Evolutionary conservation across 768 basidiomycete species (phyloP).

Genomic region (Leccinum aurantiacum): DNA sequence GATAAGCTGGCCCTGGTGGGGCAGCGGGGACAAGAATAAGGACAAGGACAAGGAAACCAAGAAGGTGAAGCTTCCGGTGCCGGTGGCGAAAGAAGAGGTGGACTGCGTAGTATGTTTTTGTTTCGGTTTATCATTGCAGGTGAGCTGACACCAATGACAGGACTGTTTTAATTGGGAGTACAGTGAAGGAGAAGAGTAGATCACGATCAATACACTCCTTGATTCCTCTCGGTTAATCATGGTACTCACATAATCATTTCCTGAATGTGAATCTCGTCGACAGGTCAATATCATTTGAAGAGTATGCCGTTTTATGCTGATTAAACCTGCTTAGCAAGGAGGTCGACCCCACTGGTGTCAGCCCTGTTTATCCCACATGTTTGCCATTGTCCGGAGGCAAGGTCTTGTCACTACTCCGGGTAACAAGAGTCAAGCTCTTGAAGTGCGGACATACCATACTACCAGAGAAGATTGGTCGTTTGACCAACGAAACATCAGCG

Average conservation of each 20-base stretch:
- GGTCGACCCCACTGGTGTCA: not conserved
- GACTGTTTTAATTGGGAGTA: slow-evolving; percentile 78
- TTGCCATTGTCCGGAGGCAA: not conserved
- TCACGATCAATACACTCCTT: not conserved
- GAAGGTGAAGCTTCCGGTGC: slow-evolving; percentile 39
- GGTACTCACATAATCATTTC: not conserved
- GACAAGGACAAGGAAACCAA: slow-evolving; percentile 23
- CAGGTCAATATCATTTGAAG: not conserved
- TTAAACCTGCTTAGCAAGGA: not conserved
- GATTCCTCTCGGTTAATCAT: not conserved
- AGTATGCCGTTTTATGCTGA: not conserved
- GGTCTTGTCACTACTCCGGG: not conserved
- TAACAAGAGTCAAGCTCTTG: not conserved
- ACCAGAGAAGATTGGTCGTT: not conserved
- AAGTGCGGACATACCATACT: no score
- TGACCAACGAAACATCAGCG: not conserved
- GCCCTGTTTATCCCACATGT: not conserved
- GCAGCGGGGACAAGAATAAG: slow-evolving; percentile 33
- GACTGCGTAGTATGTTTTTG: slow-evolving; percentile 59
- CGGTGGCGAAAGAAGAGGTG: slow-evolving; percentile 49
- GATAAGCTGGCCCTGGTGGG: slow-evolving; percentile 30
- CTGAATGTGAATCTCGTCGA: not conserved
- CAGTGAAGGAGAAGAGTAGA: slow-evolving; percentile 35
- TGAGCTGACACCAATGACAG: slow-evolving; percentile 33
- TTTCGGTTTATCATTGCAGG: not conserved